Base-by-base conservation (phyloP, 108 stramenopile genomes). In the Craspedostauros australis region DNA sequence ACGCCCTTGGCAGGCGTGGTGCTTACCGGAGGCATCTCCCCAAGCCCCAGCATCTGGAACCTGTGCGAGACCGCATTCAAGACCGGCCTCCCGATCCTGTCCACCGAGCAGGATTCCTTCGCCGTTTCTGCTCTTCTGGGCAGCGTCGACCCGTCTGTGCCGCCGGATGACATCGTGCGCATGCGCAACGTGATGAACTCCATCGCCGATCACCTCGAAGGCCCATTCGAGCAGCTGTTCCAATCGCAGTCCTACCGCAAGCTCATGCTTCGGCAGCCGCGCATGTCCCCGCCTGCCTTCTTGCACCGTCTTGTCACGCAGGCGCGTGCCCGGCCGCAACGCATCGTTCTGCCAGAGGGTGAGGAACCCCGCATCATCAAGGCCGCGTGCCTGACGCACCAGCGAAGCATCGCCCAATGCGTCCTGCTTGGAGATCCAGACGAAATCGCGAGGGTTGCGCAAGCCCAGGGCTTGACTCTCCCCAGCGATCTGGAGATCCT, bases 281-380 rank as follows among this genome's bases (percentile, higher is more conserved):
- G 62, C n/a, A n/a, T 54, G 1, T 64, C 62, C 1, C 62, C 62
- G 15, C 27, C 51, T 2, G 53, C 53, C 3, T 64, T 64, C 39
- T 29, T 54, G 52, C 40, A 64, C 43, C 22, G 41, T 42, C 22
- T 42, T 21, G 22, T 6, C 22, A 42, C 41, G 19, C 57, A 31
- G 54, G 47, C 65, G 6, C 56, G 57, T 5, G 23, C 37, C 20
- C 26, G 44, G 23, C 43, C 30, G 20, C 62, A 49, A 14, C 62
- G 56, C 27, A 64, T 64, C 32, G 48, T 70, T 5, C 26, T 63
- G 19, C 62, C 62, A n/a, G 69, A 70, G 36, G 69, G 52, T n/a
- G 40, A 33, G 7, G 69, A 57, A 33, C 53, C 44, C 20, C 33
- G 54, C 12, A 41, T 52, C 29, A 32, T 62, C 40, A 33, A 30